Evolutionary conservation across 495 filamentous ascomycete species (phyloP).

Genomic region (Pseudomonodictys pantanalensis): DNA sequence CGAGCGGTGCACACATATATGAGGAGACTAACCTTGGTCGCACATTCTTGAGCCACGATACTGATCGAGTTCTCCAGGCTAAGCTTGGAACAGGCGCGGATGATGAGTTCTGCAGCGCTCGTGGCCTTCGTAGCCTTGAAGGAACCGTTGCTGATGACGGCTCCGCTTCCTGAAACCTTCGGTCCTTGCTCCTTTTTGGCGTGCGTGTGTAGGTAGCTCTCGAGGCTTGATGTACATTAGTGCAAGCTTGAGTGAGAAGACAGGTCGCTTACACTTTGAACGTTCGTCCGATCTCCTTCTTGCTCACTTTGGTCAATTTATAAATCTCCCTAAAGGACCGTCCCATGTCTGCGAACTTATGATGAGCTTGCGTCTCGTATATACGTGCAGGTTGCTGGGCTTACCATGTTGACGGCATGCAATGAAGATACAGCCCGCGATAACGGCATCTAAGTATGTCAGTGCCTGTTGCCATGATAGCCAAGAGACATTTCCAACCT

Average conservation of each 20-base stretch:
- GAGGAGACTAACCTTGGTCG: slow-evolving; percentile 57
- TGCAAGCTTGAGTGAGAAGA: slow-evolving; percentile 43
- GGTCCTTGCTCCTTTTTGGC: slow-evolving; percentile 1
- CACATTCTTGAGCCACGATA: slow-evolving; percentile 69
- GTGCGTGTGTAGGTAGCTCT: slow-evolving; percentile 12
- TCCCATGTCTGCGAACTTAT: too few species aligned
- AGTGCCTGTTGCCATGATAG: too few species aligned
- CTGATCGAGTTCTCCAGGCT: slow-evolving; percentile 63
- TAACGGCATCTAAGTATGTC: slow-evolving; percentile 92
- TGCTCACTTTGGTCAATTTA: slow-evolving; percentile 84
- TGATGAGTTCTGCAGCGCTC: slow-evolving; percentile 78
- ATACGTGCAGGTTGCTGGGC: too few species aligned
- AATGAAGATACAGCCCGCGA: slow-evolving; percentile 95
- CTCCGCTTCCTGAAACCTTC: slow-evolving; percentile 34
- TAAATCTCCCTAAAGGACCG: slow-evolving; percentile 93
- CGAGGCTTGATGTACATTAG: slow-evolving; percentile 16
- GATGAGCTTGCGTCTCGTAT: too few species aligned
- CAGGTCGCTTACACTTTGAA: slow-evolving; percentile 93
- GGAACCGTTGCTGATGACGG: slow-evolving; percentile 49
- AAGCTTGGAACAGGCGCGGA: slow-evolving; percentile 83
- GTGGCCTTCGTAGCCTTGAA: slow-evolving; percentile 77
- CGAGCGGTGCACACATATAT: background rate
- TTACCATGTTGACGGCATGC: slow-evolving; percentile 89
- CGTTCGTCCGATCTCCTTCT: slow-evolving; percentile 94
- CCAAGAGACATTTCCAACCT: too few species aligned